Conservation (phyloP, 345 rosid species). For the Eutrema heterophyllum region DNA sequence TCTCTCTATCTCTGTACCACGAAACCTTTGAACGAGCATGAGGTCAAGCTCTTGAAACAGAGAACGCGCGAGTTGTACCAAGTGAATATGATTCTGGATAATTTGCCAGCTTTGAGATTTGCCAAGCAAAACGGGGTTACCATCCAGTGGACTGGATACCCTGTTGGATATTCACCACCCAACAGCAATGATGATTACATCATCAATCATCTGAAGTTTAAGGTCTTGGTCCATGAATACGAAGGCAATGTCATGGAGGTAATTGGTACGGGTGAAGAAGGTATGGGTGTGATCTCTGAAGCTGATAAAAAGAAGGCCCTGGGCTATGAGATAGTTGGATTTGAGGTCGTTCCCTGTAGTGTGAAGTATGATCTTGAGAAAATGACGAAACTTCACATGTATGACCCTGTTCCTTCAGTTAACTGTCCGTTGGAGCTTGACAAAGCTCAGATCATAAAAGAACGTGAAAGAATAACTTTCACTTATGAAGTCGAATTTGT, state of each 20-base stretch:
- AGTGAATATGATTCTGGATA: slow-evolving; percentile 83
- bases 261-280: slow-evolving; percentile 85
- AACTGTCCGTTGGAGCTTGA: slow-evolving; percentile 70
- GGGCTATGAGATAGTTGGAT: slow-evolving; percentile 81
- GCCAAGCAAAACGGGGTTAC: slow-evolving; percentile 62
- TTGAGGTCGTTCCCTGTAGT: slow-evolving; percentile 81
- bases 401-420: slow-evolving; percentile 52
- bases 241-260: slow-evolving; percentile 71
- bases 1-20: slow-evolving; percentile 70
- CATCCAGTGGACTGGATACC: slow-evolving; percentile 87
- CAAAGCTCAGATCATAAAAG: slow-evolving; percentile 74
- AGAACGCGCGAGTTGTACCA: slow-evolving; percentile 77
- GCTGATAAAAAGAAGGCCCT: slow-evolving; percentile 60
- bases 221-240: slow-evolving; percentile 67
- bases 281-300: slow-evolving; percentile 72
- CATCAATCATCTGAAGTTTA: slow-evolving; percentile 76
- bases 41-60: slow-evolving; percentile 85
- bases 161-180: slow-evolving; percentile 65
- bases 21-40: slow-evolving; percentile 48
- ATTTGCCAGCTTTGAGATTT: slow-evolving; percentile 76
- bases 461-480: slow-evolving; percentile 62
- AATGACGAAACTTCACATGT: slow-evolving; percentile 59
- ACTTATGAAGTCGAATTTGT: slow-evolving; percentile 82
- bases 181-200: slow-evolving; percentile 72
- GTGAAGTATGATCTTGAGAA: slow-evolving; percentile 51